Percentiles rank a stretch among this genome's conserved stretches.
phyloP scores from a whole-genome alignment of 495 filamentous ascomycete genomes.

The Endocarpon pusillum region DNA sequence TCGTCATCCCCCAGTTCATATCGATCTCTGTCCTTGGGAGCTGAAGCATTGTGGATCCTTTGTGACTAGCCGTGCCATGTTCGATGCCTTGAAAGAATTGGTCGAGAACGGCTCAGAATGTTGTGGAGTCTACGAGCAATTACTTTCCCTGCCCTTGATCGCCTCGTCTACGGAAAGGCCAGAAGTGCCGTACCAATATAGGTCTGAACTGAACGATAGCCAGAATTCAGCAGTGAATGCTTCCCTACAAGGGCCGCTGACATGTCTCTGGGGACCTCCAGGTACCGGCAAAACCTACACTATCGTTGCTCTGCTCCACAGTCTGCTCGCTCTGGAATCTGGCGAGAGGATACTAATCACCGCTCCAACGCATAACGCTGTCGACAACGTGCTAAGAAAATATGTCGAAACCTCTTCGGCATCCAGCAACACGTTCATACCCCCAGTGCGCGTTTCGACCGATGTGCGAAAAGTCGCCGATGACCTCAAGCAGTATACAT shows the following conservation, averaged over 20 bases:
- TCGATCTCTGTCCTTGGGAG: constrained; percentile 26
- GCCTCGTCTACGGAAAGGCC: neutral
- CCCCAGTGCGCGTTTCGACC: constrained; percentile 26
- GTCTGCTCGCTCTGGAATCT: constrained; percentile 15
- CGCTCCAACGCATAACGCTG: constrained; percentile 34
- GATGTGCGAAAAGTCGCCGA: constrained; percentile 30
- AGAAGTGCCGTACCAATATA: constrained; percentile 1
- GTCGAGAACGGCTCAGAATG: constrained; percentile 12
- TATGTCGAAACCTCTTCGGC: constrained; percentile 12
- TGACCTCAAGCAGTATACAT: constrained; percentile 25
- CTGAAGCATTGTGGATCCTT: constrained; percentile 27
- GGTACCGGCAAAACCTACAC: constrained; percentile 37
- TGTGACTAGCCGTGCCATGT: constrained; percentile 27
- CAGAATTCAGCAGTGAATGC: constrained; percentile 27
- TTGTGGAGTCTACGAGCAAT: constrained; percentile 17
- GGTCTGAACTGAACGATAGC: constrained; percentile 21
- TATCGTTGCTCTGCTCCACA: constrained; percentile 25
- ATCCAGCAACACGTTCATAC: neutral
- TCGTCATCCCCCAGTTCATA: constrained; percentile 23
- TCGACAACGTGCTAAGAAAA: constrained; percentile 33
- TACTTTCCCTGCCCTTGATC: constrained; percentile 10
- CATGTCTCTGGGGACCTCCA: constrained; percentile 34
- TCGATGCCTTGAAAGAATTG: constrained; percentile 25
- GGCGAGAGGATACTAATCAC: constrained; percentile 24
- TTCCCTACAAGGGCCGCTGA: constrained; percentile 18